phyloP scores from a whole-genome alignment of 2,329 filamentous ascomycete species.

The Colletotrichum tofieldiae region DNA sequence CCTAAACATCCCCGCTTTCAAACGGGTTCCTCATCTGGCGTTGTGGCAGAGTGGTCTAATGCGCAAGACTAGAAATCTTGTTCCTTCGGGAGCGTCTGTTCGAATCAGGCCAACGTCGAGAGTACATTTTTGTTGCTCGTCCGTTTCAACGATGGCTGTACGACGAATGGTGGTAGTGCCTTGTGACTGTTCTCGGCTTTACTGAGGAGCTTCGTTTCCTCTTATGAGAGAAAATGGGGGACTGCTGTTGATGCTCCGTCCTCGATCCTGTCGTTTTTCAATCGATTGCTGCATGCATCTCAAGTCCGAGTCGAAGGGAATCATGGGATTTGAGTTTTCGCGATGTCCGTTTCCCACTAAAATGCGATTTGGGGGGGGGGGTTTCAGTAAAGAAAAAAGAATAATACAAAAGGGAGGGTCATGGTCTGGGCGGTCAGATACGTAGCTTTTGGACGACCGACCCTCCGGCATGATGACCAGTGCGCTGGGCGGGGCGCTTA shows the following conservation, averaged over 20 bases:
- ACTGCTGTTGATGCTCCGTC: neutral
- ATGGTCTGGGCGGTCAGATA: neutral
- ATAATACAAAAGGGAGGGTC: no score
- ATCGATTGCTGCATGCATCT: neutral
- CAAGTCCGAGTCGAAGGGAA: neutral
- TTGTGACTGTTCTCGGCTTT: neutral
- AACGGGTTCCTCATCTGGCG: conserved; percentile 18
- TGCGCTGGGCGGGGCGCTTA: neutral
- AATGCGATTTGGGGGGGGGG: no score
- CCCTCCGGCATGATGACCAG: conserved; percentile 1
- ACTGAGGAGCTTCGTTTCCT: neutral
- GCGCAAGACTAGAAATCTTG: conserved; percentile 44
- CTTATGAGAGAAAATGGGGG: neutral
- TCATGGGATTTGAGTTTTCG: neutral
- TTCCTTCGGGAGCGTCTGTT: conserved; percentile 43
- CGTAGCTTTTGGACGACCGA: neutral
- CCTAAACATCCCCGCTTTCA: neutral
- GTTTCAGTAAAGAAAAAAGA: no score
- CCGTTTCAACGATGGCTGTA: neutral
- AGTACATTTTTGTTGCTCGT: neutral
- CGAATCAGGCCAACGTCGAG: conserved; percentile 42
- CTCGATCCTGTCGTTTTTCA: neutral
- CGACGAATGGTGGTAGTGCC: no score
- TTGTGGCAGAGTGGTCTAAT: conserved; percentile 44
- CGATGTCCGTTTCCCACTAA: neutral